phyloP scores from a whole-genome alignment of 1,284 basidiomycete genomes.

The Trichosporon sp. region DNA sequence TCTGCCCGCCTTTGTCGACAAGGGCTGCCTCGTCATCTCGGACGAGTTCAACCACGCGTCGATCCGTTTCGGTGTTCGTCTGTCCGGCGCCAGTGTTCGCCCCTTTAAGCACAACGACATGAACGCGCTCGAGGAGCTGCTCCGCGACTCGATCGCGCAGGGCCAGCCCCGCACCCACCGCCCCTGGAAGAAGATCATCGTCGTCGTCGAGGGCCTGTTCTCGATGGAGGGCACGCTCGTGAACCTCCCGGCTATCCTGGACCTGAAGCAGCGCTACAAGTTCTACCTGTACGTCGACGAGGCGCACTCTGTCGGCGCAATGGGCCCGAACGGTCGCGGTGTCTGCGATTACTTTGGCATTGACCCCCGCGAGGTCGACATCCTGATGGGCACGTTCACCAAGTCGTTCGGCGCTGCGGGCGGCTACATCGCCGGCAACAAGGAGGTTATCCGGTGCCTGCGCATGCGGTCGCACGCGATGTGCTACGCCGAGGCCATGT shows the following conservation, averaged over 20 bases:
- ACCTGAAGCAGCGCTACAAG: slow-evolving; percentile 95
- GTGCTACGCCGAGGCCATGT: slow-evolving; percentile 84
- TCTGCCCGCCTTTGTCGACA: slow-evolving; percentile 83
- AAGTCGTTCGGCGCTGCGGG: slow-evolving; percentile 98
- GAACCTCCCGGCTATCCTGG: slow-evolving; percentile 75
- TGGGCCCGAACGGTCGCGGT: slow-evolving; percentile 89
- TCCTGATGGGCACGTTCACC: slow-evolving; percentile 98
- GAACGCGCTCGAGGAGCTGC: slow-evolving; percentile 69
- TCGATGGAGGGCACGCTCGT: slow-evolving; percentile 96
- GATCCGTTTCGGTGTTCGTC: slow-evolving; percentile 85
- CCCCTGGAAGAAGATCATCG: slow-evolving; percentile 97
- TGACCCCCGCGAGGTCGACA: slow-evolving; percentile 74
- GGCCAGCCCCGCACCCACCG: slow-evolving; percentile 95
- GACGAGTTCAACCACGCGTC: slow-evolving; percentile 97
- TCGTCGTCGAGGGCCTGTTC: slow-evolving; percentile 94
- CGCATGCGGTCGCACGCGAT: slow-evolving; percentile 79
- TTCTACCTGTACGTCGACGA: slow-evolving; percentile 97
- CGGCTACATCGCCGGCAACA: slow-evolving; percentile 86
- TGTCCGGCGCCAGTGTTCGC: slow-evolving; percentile 83
- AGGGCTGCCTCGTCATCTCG: slow-evolving; percentile 92
- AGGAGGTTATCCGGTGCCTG: slow-evolving; percentile 73
- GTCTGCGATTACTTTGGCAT: slow-evolving; percentile 93
- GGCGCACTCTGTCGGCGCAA: slow-evolving; percentile 93
- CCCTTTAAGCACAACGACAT: slow-evolving; percentile 99
- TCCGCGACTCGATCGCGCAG: slow-evolving; percentile 91